Conservation (phyloP, 345 rosid species). For the Draba incana region DNA sequence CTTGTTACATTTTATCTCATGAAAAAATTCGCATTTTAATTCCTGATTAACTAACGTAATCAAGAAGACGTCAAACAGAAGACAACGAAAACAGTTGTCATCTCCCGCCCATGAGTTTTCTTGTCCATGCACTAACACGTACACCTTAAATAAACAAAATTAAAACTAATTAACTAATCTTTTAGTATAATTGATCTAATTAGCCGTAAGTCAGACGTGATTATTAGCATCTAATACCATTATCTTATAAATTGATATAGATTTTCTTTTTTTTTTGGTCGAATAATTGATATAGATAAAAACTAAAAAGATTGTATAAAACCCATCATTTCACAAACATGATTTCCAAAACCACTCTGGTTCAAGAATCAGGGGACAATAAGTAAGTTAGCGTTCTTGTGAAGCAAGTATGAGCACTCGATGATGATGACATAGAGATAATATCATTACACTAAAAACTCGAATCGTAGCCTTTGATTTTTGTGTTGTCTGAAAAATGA, state of each 20-base stretch:
- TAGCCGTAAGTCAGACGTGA: not conserved
- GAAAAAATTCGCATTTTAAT: no score
- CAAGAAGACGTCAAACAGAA: conserved; percentile 34
- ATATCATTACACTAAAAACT: conserved; percentile 32
- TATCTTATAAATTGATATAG: not conserved
- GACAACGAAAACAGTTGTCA: conserved; percentile 36
- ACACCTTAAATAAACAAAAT: conserved; percentile 7
- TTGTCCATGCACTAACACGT: conserved; percentile 38
- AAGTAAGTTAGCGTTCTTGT: conserved; percentile 32
- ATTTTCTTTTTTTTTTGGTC: no score
- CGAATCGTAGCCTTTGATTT: conserved; percentile 30
- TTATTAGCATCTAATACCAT: conserved; percentile 16
- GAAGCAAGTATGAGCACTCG: conserved; percentile 39
- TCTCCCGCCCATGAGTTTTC: conserved; percentile 33
- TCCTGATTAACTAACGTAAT: not conserved
- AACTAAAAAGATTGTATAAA: not conserved
- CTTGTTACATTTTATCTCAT: not conserved
- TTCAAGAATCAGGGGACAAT: conserved; percentile 35
- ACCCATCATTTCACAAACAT: conserved; percentile 30
- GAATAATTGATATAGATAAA: no score
- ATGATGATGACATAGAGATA: conserved; percentile 11
- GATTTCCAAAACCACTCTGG: conserved; percentile 36
- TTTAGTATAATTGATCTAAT: not conserved
- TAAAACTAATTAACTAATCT: not conserved
- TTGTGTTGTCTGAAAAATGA: not conserved